phyloP scores from a whole-genome alignment of 257 asterid species.

The Solanum sejunctum region DNA sequence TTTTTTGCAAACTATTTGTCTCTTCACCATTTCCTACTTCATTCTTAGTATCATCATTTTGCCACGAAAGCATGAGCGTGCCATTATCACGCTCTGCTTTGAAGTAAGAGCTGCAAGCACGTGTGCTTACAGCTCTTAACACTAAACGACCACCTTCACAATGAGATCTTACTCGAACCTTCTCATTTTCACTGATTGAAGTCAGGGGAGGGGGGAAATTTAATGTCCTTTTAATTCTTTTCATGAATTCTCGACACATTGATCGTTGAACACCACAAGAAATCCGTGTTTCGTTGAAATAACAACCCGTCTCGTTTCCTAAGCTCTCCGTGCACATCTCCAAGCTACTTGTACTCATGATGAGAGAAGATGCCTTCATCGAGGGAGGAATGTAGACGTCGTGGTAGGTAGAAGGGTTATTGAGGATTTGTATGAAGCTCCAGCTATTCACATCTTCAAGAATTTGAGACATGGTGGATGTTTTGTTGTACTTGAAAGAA shows the following conservation, averaged over 20 bases:
- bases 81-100: constrained; percentile 50
- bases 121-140: constrained; percentile 27
- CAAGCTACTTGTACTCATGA: constrained; percentile 40
- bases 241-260: constrained; percentile 1
- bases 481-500: neutral
- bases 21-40: neutral
- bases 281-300: no score
- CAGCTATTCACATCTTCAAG: neutral
- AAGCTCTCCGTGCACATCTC: constrained; percentile 83
- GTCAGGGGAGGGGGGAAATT: constrained; percentile 70
- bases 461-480: neutral
- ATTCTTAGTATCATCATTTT: neutral
- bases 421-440: constrained; percentile 19
- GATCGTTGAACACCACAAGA: no score
- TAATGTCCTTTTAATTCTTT: constrained; percentile 2
- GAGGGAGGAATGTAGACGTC: constrained; percentile 41
- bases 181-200: constrained; percentile 34
- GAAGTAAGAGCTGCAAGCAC: constrained; percentile 10
- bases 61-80: constrained; percentile 50
- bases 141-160: constrained; percentile 61
- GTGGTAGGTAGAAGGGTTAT: neutral
- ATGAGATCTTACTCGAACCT: constrained; percentile 31
- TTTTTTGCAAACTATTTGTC: neutral
- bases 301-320: constrained; percentile 61
- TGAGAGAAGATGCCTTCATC: constrained; percentile 15